Base-by-base conservation (phyloP, 2,329 filamentous ascomycete species). In the Penicillium sp. region DNA sequence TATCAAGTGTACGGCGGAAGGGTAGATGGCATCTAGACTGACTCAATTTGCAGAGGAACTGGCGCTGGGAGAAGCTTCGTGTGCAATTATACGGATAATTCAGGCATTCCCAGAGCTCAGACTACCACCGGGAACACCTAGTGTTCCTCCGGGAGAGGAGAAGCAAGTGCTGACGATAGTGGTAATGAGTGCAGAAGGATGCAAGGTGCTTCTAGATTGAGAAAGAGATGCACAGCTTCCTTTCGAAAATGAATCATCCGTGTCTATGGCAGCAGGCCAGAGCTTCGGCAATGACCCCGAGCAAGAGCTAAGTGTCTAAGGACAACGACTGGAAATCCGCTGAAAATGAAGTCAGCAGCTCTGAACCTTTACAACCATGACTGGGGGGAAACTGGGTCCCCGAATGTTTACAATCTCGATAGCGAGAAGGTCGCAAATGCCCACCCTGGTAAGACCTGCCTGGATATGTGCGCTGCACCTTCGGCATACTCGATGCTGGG, bases 141-240 rank as follows among this genome's bases (percentile, higher is more conserved):
- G 58, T 35, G 26, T 64, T 22, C 60, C 64, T 13, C 37, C 64
- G 26, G 66, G 67, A 2, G 62, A 46, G 14, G 65, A 68, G 51
- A 64, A 54, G 33, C 65, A 68, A 35, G 52, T 33, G 26, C 45
- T 68, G 22, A 66, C 61, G 1, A 53, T 67, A 9, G 63, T 68
- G n/a, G 48, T 68, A 4, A 62, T 61, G 37, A 68, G 65, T 48
- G 66, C 54, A 4, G 63, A 67, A 47, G 63, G 66, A 19, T 68
- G 65, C 33, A 54, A 61, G 39, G 65, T 65, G 19, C 24, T 22
- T 22, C 14, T 31, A 42, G 52, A 43, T 39, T 54, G 47, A 45
- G n/a, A 24, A 44, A 52, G 33, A 37, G 13, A 27, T 13, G 6
- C 14, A 37, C 33, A 37, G 14, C 4, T 37, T 3, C n/a, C 13